These are phyloP conservation scores for Aspergillus steynii DNA, from an alignment of 495 filamentous ascomycete species.

Conservation along the genomic window DNA sequence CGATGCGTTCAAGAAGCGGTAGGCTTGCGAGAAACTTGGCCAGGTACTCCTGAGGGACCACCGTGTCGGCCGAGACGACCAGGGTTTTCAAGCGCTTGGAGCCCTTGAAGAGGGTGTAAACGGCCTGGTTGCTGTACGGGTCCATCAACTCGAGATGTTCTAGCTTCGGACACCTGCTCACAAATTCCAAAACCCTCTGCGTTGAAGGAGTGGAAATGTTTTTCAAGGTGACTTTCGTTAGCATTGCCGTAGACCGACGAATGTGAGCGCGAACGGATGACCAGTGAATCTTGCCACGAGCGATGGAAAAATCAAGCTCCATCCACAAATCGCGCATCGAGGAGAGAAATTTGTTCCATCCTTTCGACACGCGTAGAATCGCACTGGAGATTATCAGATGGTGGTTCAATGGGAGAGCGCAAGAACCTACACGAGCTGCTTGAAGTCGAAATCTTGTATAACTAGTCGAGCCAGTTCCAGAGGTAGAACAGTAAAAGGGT, in stretches of 20 bases:
- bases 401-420: not conserved
- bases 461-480: constrained; percentile 49
- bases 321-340: constrained; percentile 49
- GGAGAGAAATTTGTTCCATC: constrained; percentile 50
- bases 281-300: constrained; percentile 38
- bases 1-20: constrained; percentile 42
- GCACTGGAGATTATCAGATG: constrained; percentile 27
- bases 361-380: constrained; percentile 53
- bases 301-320: constrained; percentile 50
- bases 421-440: constrained; percentile 47
- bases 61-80: constrained; percentile 36
- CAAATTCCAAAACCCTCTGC: constrained; percentile 30
- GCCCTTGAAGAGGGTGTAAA: constrained; percentile 34
- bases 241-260: constrained; percentile 37
- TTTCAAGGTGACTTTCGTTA: constrained; percentile 41
- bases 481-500: constrained; percentile 51
- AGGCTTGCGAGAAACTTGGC: constrained; percentile 38
- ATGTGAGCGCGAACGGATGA: constrained; percentile 46
- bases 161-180: constrained; percentile 40
- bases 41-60: constrained; percentile 32
- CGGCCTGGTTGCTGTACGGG: constrained; percentile 19
- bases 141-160: constrained; percentile 36
- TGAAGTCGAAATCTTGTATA: constrained; percentile 47
- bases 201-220: constrained; percentile 30
- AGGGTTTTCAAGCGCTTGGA: constrained; percentile 43